Evolutionary conservation across 495 filamentous ascomycete genomes (phyloP).

Genomic region (Trichoderma gamsii): DNA sequence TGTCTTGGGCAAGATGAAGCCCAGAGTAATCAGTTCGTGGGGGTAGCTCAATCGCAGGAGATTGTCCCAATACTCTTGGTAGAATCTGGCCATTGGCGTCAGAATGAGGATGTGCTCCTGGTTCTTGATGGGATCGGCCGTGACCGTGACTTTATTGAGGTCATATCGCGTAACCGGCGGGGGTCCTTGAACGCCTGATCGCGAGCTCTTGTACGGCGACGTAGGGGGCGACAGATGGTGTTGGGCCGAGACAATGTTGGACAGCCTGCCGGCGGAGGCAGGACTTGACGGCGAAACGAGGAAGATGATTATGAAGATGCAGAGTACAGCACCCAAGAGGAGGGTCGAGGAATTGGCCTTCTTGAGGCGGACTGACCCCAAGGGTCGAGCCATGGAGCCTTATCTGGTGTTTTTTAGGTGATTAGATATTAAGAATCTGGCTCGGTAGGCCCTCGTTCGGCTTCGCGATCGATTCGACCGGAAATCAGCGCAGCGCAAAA

Average conservation of each 20-base stretch:
- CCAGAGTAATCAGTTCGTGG: slow-evolving; percentile 86
- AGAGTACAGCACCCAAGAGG: slow-evolving; percentile 41
- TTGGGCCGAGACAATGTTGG: slow-evolving; percentile 50
- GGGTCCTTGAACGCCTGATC: slow-evolving; percentile 51
- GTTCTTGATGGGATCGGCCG: slow-evolving; percentile 64
- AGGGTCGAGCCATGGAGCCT: slow-evolving; percentile 42
- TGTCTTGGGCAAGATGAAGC: slow-evolving; percentile 93
- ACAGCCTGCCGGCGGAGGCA: slow-evolving; percentile 34
- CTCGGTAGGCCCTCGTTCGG: neutral
- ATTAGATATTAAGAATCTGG: slow-evolving; percentile 12
- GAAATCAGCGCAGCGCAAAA: neutral
- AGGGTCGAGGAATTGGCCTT: slow-evolving; percentile 49
- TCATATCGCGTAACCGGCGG: slow-evolving; percentile 93
- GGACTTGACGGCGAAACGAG: slow-evolving; percentile 41
- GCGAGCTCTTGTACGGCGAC: slow-evolving; percentile 68
- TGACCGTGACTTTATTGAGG: slow-evolving; percentile 85
- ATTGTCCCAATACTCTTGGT: slow-evolving; percentile 93
- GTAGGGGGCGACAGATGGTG: slow-evolving; percentile 77
- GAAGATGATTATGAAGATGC: slow-evolving; percentile 50
- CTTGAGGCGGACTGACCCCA: slow-evolving; percentile 52
- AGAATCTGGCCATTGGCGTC: slow-evolving; percentile 89
- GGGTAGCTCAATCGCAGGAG: slow-evolving; percentile 79
- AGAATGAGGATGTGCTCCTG: slow-evolving; percentile 84
- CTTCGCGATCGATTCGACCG: slow-evolving; percentile 13
- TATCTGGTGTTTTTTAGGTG: slow-evolving; percentile 12